Evolutionary conservation across 371 early-diverging fungal species (phyloP).

Genomic region (Apophysomyces elegans): DNA sequence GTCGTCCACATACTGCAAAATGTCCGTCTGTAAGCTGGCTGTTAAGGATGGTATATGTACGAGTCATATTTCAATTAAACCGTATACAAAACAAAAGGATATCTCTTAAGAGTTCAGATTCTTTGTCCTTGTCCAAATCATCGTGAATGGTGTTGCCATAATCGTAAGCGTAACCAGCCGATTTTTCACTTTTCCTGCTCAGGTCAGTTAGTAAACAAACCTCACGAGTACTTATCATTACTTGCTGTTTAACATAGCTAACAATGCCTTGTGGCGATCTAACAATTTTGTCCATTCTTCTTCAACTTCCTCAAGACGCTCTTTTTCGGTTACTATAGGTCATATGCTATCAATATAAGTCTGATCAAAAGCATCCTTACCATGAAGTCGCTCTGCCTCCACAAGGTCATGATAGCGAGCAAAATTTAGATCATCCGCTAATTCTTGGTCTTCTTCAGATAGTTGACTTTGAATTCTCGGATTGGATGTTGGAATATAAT

Average conservation of each 20-base stretch:
- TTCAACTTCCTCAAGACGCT: conserved; percentile 51
- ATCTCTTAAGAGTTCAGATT: conserved; percentile 44
- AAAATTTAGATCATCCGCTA: conserved; percentile 54
- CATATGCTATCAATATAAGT: not conserved
- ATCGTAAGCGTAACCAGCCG: conserved; percentile 38
- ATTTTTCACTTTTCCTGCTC: conserved; percentile 18
- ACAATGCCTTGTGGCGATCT: conserved; percentile 55
- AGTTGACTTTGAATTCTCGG: conserved; percentile 14
- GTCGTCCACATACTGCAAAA: conserved; percentile 53
- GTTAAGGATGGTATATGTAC: conserved; percentile 21
- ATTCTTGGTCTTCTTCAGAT: conserved; percentile 41
- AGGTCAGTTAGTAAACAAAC: not conserved
- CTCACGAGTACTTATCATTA: conserved; percentile 16
- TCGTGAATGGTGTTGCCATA: conserved; percentile 35
- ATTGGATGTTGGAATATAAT: conserved; percentile 46
- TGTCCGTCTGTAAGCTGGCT: conserved; percentile 40
- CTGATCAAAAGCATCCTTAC: conserved; percentile 24
- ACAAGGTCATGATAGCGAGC: conserved; percentile 63
- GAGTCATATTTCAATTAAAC: not conserved
- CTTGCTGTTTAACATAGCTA: conserved; percentile 40
- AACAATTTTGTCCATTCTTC: conserved; percentile 58
- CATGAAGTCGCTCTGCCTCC: conserved; percentile 55
- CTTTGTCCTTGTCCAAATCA: conserved; percentile 30
- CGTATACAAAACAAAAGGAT: conserved; percentile 33
- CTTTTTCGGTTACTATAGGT: conserved; percentile 40